Percentiles rank a stretch among this genome's conserved stretches.
Evolutionary conservation across 176 grass and related monocot genomes (phyloP).

Genomic region (Oryza meridionalis): DNA sequence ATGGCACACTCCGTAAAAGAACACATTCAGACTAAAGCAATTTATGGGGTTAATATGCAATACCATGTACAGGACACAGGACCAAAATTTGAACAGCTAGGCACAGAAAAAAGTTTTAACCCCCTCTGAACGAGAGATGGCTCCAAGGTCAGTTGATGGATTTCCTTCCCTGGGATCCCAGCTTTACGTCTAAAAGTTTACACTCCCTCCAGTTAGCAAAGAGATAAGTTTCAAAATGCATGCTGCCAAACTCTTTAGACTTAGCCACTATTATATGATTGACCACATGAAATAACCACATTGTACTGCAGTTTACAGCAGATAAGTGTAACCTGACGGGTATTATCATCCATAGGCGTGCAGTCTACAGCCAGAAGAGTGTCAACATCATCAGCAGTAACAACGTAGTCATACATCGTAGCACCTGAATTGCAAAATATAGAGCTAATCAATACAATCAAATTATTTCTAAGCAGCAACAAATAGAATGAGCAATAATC

Average conservation of each 20-base stretch:
- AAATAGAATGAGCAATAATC: constrained; percentile 17
- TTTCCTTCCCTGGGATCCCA: background rate
- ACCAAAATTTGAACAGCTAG: background rate
- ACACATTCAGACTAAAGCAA: background rate
- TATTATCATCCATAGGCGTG: constrained; percentile 96
- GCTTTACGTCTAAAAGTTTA: background rate
- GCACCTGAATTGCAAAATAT: constrained; percentile 35
- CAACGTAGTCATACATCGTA: constrained; percentile 69
- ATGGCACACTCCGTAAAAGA: constrained; percentile 1
- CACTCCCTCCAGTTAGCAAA: background rate
- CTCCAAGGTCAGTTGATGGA: background rate
- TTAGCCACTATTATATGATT: background rate
- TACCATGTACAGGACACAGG: background rate
- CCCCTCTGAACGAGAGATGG: background rate
- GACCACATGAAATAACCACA: constrained; percentile 16
- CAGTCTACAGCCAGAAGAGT: constrained; percentile 89
- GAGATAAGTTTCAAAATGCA: background rate
- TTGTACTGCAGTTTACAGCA: background rate
- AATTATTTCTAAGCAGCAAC: constrained; percentile 23
- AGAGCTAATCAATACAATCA: constrained; percentile 31
- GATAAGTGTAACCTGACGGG: constrained; percentile 63
- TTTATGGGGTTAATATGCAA: background rate
- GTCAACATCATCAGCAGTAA: constrained; percentile 94
- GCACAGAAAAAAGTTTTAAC: background rate
- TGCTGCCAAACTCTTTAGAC: background rate